Conservation (phyloP, 495 filamentous ascomycete genomes). For the Podospora pseudoanserina region DNA sequence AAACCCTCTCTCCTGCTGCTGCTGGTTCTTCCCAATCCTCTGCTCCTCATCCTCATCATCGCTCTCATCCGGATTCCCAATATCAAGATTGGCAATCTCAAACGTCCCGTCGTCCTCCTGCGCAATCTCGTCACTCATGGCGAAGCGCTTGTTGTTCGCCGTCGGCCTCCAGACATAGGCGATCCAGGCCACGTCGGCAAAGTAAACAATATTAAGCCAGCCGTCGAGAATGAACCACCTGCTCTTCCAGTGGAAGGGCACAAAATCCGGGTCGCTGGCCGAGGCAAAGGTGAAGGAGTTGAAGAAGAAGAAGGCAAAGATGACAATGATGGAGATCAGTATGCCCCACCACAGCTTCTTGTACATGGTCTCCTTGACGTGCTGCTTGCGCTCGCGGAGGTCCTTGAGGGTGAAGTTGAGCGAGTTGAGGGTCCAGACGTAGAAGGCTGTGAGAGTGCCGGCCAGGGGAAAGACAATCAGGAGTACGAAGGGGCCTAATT, state of each 20-base stretch:
- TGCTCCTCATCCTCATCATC: constrained; percentile 60
- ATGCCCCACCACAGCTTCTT: constrained; percentile 99
- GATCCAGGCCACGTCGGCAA: constrained; percentile 84
- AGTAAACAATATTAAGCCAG: constrained; percentile 95
- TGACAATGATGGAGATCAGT: constrained; percentile 83
- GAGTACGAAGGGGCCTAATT: constrained; percentile 77
- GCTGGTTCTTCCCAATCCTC: constrained; percentile 27
- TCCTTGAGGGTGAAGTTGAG: constrained; percentile 94
- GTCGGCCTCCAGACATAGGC: constrained; percentile 98
- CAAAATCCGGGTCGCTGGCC: constrained; percentile 75
- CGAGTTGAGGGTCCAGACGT: constrained; percentile 97
- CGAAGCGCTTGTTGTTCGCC: constrained; percentile 93
- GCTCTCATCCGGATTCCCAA: constrained; percentile 68
- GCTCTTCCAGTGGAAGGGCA: constrained; percentile 92
- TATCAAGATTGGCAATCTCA: constrained; percentile 76
- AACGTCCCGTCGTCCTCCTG: constrained; percentile 97
- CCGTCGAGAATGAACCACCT: constrained; percentile 97
- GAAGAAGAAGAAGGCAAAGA: constrained; percentile 93
- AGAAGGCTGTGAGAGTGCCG: constrained; percentile 91
- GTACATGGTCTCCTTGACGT: constrained; percentile 92
- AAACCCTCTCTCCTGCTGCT: constrained; percentile 14
- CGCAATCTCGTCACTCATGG: constrained; percentile 98
- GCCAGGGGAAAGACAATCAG: constrained; percentile 92
- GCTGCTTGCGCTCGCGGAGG: constrained; percentile 87
- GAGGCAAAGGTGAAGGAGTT: constrained; percentile 93